Conservation (phyloP, 202 grass and related monocot species). For the Alloteropsis angusta region DNA sequence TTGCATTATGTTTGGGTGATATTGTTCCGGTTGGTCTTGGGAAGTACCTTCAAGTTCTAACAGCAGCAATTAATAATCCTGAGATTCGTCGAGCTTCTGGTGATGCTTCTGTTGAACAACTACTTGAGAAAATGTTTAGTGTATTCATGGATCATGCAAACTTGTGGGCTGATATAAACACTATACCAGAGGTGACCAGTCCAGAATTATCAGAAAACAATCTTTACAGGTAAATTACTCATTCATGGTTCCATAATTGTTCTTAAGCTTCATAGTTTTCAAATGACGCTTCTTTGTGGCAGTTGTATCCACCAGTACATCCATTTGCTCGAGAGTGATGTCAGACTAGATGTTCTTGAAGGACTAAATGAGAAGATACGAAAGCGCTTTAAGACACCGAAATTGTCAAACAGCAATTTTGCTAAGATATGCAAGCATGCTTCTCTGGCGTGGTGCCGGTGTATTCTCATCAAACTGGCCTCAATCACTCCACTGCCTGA, state of each 20-base stretch:
- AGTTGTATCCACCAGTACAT: conserved; percentile 93
- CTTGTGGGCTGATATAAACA: conserved; percentile 71
- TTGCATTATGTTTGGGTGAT: conserved; percentile 81
- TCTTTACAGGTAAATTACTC: conserved; percentile 62
- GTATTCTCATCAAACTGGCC: conserved; percentile 83
- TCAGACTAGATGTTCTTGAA: conserved; percentile 77
- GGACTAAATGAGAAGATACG: conserved; percentile 85
- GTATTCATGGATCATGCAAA: conserved; percentile 91
- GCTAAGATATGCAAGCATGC: conserved; percentile 84
- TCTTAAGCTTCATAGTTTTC: conserved; percentile 15
- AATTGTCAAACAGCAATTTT: conserved; percentile 68
- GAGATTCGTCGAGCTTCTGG: conserved; percentile 36
- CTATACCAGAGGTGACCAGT: conserved; percentile 62
- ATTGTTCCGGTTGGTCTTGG: conserved; percentile 75
- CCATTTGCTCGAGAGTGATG: conserved; percentile 74
- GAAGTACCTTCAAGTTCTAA: conserved; percentile 91
- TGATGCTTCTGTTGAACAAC: conserved; percentile 48
- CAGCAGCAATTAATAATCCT: conserved; percentile 48
- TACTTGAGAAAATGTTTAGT: conserved; percentile 88
- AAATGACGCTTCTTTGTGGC: conserved; percentile 32
- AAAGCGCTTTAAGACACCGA: conserved; percentile 92
- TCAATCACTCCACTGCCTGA: conserved; percentile 71
- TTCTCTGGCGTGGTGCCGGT: conserved; percentile 89
- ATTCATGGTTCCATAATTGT: not conserved
- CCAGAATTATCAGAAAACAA: conserved; percentile 70